Evolutionary conservation across 2,329 filamentous ascomycete genomes (phyloP), one percentile per base, ranked within the genome.

Genomic region (Grosmannia penicillata): DNA sequence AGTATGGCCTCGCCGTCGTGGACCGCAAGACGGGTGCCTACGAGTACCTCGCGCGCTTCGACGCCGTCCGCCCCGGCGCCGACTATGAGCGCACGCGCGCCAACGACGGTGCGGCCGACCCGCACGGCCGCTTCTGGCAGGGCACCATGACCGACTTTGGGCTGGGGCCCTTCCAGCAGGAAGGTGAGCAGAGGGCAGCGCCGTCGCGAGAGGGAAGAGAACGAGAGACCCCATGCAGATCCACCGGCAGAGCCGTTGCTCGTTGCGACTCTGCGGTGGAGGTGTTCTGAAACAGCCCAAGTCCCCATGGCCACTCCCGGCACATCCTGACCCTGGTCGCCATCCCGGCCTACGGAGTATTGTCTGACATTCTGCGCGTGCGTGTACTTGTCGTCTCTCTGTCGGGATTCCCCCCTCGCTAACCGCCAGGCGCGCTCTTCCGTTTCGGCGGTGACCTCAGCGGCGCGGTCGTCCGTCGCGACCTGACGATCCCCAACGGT

Each of bases 51-150:
- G 55, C 59, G 44, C 62, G 56, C 42, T 74, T 72, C 49, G 30
- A 15, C 23, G 13, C 13, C 19, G 14, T 3, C 21, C 19, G n/a
- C n/a, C 22, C 21, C n/a, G 17, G 24, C 9, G 18, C 6, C 24
- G 54, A 56, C 47, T 70, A 65, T 46, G 60, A 69, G 54, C 60
- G 75, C 18, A 65, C 82, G 54, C 62, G 75, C 40, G 69, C 80
- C 56, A 94, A 94, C 53, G 87, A 94, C 53, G 86, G 86, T 33
- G 80, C 76, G 6, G 75, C 83, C 37, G 86, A 94, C 53, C 77
- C 75, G 21, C 69, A 77, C 45, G 86, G 87, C 24, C 67, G 84
- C 25, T 91, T 89, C 60, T 93, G 84, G 81, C 66, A 86, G 6
- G 84, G 85, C 8, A 73, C 73, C 45, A 93, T 94, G 82, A 91